Evolutionary conservation across 1,284 basidiomycete species (phyloP).

Genomic region (Mrakiaceae sp.): DNA sequence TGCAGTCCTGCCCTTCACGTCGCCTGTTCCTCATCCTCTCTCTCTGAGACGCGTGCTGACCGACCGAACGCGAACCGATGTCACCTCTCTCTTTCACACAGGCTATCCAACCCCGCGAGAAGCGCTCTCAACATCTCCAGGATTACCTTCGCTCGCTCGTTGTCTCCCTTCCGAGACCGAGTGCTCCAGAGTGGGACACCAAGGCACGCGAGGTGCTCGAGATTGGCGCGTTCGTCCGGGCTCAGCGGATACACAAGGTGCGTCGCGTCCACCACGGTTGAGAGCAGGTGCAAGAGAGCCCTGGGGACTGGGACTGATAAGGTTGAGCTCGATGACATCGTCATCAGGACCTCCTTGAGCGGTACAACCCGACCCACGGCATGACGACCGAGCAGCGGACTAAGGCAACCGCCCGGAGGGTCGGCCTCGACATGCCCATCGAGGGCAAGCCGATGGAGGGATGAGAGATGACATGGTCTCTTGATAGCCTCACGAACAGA

Average conservation of each 20-base stretch:
- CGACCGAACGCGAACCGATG: too few relatives aligned
- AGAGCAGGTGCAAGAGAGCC: background rate
- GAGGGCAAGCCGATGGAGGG: constrained; percentile 19
- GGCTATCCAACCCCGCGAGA: constrained; percentile 40
- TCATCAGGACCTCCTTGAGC: constrained; percentile 53
- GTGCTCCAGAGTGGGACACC: constrained; percentile 16
- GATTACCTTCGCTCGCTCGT: constrained; percentile 51
- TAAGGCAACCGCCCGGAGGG: constrained; percentile 68
- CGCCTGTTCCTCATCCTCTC: background rate
- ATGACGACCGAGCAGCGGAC: constrained; percentile 67
- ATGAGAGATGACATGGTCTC: background rate
- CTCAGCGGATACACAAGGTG: constrained; percentile 52
- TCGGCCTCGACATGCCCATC: constrained; percentile 50
- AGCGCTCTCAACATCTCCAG: constrained; percentile 40
- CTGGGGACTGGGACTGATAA: background rate
- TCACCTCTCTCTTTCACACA: constrained; percentile 20
- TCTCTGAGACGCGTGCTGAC: background rate
- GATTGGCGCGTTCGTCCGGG: constrained; percentile 55
- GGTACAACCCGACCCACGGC: constrained; percentile 75
- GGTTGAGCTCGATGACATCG: constrained; percentile 31
- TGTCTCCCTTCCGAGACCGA: constrained; percentile 32
- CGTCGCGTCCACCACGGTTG: constrained; percentile 19
- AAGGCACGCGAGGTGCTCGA: constrained; percentile 42
- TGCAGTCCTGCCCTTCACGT: background rate
- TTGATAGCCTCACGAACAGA: too few relatives aligned